Conservation (phyloP, 2,329 filamentous ascomycete species). For the Bipolaris gigantea region DNA sequence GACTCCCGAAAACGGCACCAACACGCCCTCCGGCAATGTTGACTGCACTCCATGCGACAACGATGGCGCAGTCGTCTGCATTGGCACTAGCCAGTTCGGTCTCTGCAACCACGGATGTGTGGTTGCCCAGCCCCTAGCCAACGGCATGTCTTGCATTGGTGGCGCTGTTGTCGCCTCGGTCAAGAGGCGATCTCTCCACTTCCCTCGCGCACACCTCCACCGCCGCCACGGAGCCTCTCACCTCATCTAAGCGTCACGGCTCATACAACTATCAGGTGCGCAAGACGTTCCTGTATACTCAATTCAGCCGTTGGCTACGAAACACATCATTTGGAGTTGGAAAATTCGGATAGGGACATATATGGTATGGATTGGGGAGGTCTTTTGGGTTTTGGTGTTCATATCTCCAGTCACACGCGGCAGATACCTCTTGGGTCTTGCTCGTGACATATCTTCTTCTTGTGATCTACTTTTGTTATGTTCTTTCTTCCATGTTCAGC, state of each 20-base stretch:
- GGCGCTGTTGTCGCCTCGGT: constrained; percentile 27
- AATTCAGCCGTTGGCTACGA: constrained; percentile 12
- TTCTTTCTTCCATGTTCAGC: constrained; percentile 23
- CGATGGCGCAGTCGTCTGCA: constrained; percentile 50
- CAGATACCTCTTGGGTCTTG: constrained; percentile 14
- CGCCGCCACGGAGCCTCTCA: constrained; percentile 32
- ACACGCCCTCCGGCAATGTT: constrained; percentile 12
- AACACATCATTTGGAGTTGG: constrained; percentile 31
- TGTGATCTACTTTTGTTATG: constrained; percentile 9
- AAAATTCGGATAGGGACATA: constrained; percentile 12
- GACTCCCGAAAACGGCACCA: constrained; percentile 14
- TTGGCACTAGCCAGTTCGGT: constrained; percentile 47
- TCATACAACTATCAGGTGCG: background rate
- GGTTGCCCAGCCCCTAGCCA: constrained; percentile 45
- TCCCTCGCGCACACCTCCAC: constrained; percentile 34
- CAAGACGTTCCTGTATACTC: constrained; percentile 8
- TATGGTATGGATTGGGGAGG: constrained; percentile 10
- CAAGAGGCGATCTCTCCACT: constrained; percentile 22
- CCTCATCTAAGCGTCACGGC: constrained; percentile 21
- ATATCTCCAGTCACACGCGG: constrained; percentile 12
- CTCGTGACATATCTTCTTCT: constrained; percentile 10
- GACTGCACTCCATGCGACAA: constrained; percentile 43
- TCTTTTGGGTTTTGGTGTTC: constrained; percentile 21
- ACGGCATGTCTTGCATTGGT: constrained; percentile 47
- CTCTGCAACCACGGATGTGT: constrained; percentile 51